Evolutionary conservation across 1,284 basidiomycete genomes (phyloP).

Genomic region (Neonothopanus nambi): DNA sequence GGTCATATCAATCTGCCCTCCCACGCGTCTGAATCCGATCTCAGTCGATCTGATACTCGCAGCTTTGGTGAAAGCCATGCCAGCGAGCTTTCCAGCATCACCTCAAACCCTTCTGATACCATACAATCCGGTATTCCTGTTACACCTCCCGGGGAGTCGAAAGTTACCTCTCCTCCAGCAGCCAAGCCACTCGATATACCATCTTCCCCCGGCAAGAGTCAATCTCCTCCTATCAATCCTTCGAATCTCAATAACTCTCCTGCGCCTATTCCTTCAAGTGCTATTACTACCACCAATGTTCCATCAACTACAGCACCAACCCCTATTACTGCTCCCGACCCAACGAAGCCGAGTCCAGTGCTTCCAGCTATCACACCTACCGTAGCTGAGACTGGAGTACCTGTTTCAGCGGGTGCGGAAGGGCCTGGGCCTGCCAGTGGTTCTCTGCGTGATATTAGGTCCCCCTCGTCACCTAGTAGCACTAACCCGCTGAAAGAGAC

Average conservation of each 20-base stretch:
- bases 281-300: slow-evolving; percentile 17
- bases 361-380: slow-evolving; percentile 51
- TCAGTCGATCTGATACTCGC: slow-evolving; percentile 68
- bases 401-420: slow-evolving; percentile 45
- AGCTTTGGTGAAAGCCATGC: slow-evolving; percentile 83
- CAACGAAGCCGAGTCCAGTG: slow-evolving; percentile 22
- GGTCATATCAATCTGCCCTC: slow-evolving; percentile 58
- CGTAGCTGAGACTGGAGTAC: slow-evolving; percentile 62
- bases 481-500: slow-evolving; percentile 27
- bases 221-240: slow-evolving; percentile 51
- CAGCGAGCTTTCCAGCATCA: slow-evolving; percentile 62
- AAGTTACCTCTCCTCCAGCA: slow-evolving; percentile 19
- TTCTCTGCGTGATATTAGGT: slow-evolving; percentile 53
- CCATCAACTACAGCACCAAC: slow-evolving; percentile 24
- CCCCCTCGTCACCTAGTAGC: slow-evolving; percentile 35
- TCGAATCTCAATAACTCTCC: slow-evolving; percentile 56
- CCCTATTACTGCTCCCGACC: slow-evolving; percentile 24
- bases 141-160: slow-evolving; percentile 38
- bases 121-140: slow-evolving; percentile 36
- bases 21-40: slow-evolving; percentile 47
- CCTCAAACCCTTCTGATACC: slow-evolving; percentile 29
- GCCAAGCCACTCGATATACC: slow-evolving; percentile 15
- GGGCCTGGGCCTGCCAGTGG: slow-evolving; percentile 70
- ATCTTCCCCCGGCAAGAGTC: slow-evolving; percentile 19
- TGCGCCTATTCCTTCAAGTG: slow-evolving; percentile 44